Evolutionary conservation across 495 filamentous ascomycete species (phyloP).

Genomic region (Neurospora terricola): DNA sequence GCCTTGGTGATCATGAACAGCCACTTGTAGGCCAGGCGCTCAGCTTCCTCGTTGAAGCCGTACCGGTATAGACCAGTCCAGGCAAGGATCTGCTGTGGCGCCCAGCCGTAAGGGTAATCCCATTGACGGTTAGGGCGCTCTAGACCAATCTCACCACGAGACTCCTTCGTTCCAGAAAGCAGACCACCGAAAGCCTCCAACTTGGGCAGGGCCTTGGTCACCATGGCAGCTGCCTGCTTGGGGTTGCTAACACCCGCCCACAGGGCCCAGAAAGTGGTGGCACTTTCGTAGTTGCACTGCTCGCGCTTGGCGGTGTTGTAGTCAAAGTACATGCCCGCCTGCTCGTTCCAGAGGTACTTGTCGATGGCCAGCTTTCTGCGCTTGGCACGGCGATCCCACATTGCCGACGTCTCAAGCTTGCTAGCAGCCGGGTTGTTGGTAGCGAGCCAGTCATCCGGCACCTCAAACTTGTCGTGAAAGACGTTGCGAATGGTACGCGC

Average conservation of each 20-base stretch:
- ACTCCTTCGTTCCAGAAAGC: conserved; percentile 79
- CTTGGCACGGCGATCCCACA: conserved; percentile 80
- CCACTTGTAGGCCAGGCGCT: conserved; percentile 88
- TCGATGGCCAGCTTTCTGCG: conserved; percentile 72
- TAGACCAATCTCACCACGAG: conserved; percentile 68
- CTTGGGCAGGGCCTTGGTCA: conserved; percentile 64
- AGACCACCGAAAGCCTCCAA: conserved; percentile 83
- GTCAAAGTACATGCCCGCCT: conserved; percentile 92
- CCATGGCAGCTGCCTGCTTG: conserved; percentile 66
- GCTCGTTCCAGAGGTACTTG: conserved; percentile 82
- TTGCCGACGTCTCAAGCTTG: conserved; percentile 64
- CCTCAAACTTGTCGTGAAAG: conserved; percentile 67
- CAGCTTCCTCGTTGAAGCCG: conserved; percentile 79
- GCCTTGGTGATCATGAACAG: conserved; percentile 94
- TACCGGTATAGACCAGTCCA: conserved; percentile 89
- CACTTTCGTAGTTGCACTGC: conserved; percentile 71
- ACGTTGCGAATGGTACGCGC: conserved; percentile 66
- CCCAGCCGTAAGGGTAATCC: conserved; percentile 98
- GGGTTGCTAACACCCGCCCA: conserved; percentile 84
- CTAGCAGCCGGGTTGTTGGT: conserved; percentile 37
- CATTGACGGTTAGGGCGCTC: conserved; percentile 87
- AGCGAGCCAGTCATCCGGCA: conserved; percentile 67
- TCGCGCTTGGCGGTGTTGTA: conserved; percentile 76
- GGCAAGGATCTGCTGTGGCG: conserved; percentile 95
- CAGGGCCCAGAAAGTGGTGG: conserved; percentile 92